Evolutionary conservation across 495 filamentous ascomycete genomes (phyloP), one percentile per base, ranked within the genome.

Genomic region (Xeromyces bisporus): DNA sequence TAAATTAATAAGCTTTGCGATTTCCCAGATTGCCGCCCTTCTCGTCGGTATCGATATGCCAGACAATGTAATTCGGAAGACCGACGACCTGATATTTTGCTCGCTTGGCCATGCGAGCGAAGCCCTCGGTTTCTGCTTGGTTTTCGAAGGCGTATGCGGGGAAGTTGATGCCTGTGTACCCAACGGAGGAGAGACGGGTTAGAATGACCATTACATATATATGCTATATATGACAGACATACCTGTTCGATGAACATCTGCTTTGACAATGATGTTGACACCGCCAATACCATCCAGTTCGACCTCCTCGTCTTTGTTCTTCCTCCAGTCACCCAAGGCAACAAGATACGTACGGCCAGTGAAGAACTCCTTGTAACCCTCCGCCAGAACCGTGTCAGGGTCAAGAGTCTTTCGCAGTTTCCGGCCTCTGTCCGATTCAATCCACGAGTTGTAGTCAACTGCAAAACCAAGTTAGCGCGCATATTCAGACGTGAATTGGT

Each of bases 391-490:
- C 20, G 74, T 58, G 42, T 93, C 75, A 47, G 81, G 80, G 35
- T 73, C 57, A n/a, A 93, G 67, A 18, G 62, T 71, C 8, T 67
- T 51, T 7, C 78, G 70, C 27, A 94, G 65, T 36, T 71, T 77
- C 11, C 75, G 71, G 32, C 63, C 86, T 50, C 84, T 76, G 26
- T 79, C 73, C 11, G 89, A 91, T 61, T 97, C 89, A 43, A 92
- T 74, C 89, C 89, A 97, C 0, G 89, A 97, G 58, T 97, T 97
- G 60, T 96, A 97, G 51, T 97, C 89, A 44, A 94, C 84, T 93
- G 41, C 14, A 18, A 27, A 34, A 12, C 6, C 28, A 5, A 29
- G n/a, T 43, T 34, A 46, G 44, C 29, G 16, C 35, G 8, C 2
- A 11, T 32, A 12, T 13, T 15, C 9, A 12, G 23, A 16, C n/a